Evolutionary conservation across 2,329 filamentous ascomycete genomes (phyloP).

Genomic region (Dothistroma septosporum): DNA sequence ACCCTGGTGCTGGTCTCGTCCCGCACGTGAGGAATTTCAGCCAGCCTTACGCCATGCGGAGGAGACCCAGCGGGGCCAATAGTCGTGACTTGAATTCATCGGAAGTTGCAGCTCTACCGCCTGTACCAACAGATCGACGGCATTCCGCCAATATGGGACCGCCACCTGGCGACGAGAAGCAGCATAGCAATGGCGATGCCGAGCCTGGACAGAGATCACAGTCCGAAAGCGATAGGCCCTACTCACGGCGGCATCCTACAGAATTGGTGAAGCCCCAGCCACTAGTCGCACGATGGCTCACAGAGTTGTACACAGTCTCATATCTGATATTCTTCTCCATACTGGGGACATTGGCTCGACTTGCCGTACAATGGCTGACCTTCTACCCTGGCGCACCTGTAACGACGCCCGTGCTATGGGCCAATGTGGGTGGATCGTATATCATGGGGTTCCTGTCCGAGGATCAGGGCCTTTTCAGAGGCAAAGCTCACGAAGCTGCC

Average conservation of each 20-base stretch:
- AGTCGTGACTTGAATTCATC: slow-evolving; percentile 7
- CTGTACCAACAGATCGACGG: slow-evolving; percentile 17
- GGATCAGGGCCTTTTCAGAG: slow-evolving; percentile 69
- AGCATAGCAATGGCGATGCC: slow-evolving; percentile 9
- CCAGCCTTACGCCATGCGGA: slow-evolving; percentile 12
- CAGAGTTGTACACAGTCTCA: slow-evolving; percentile 61
- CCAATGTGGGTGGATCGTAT: slow-evolving; percentile 77
- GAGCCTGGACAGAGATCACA: neutral
- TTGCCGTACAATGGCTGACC: slow-evolving; percentile 76
- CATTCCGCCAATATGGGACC: slow-evolving; percentile 11
- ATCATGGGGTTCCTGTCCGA: slow-evolving; percentile 83
- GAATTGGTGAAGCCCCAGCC: slow-evolving; percentile 11
- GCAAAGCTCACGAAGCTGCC: slow-evolving; percentile 55
- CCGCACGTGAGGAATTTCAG: slow-evolving; percentile 20
- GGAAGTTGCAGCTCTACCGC: slow-evolving; percentile 18
- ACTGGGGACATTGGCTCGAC: slow-evolving; percentile 74
- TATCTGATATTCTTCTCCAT: slow-evolving; percentile 84
- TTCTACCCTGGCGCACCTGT: slow-evolving; percentile 74
- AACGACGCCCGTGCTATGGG: slow-evolving; percentile 73
- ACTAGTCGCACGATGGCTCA: slow-evolving; percentile 32
- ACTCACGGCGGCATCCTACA: slow-evolving; percentile 13
- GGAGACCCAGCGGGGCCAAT: slow-evolving; percentile 13
- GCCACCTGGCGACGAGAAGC: neutral
- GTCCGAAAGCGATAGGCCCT: slow-evolving; percentile 9
- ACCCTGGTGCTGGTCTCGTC: slow-evolving; percentile 1